Conservation (phyloP, 805 yeast genomes). For the Starmerella bombi region DNA sequence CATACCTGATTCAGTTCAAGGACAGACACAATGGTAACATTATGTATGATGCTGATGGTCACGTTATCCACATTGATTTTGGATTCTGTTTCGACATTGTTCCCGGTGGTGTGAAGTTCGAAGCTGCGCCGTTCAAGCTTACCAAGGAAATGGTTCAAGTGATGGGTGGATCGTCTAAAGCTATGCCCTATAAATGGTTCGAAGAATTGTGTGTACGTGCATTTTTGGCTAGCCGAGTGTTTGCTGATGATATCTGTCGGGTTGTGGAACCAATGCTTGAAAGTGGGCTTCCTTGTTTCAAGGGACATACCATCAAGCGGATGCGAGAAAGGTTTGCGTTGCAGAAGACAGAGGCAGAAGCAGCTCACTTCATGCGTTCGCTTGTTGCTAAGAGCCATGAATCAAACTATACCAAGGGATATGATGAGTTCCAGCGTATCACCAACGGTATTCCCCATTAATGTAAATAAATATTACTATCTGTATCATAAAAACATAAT, state of each 20-base stretch:
- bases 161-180: constrained; percentile 76
- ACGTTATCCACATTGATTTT: constrained; percentile 89
- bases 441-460: constrained; percentile 95
- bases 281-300: constrained; percentile 93
- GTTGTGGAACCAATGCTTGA: constrained; percentile 88
- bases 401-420: constrained; percentile 80
- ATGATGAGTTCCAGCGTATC: constrained; percentile 91
- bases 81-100: constrained; percentile 98
- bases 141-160: constrained; percentile 94
- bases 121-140: constrained; percentile 93
- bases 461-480: not conserved
- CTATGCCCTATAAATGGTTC: constrained; percentile 85
- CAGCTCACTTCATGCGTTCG: constrained; percentile 60
- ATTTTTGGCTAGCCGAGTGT: constrained; percentile 74
- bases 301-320: constrained; percentile 67
- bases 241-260: constrained; percentile 70
- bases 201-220: constrained; percentile 93
- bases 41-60: constrained; percentile 93
- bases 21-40: constrained; percentile 97
- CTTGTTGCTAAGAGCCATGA: constrained; percentile 73
- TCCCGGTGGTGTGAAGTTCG: constrained; percentile 97
- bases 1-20: constrained; percentile 81
- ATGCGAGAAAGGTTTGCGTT: constrained; percentile 71
- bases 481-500: not conserved
- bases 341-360: constrained; percentile 67